Conservation (phyloP, 176 grass and related monocot genomes). For the maize (Zea mays) region Zm-B73-REFERENCE-NAM-5.0 NC_050105.1:140234001-140234500, state of each 20-base stretch:
- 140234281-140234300: slow-evolving; percentile 58
- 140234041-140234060: slow-evolving; percentile 26
- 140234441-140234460: slow-evolving; percentile 40
- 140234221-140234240: slow-evolving; percentile 95
- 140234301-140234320: slow-evolving; percentile 63
- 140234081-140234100: slow-evolving; percentile 7
- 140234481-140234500: slow-evolving; percentile 39
- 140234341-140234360: neutral
- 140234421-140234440: slow-evolving; percentile 40
- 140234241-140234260: slow-evolving; percentile 75
- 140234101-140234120: slow-evolving; percentile 58
- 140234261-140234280: slow-evolving; percentile 25
- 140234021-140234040: slow-evolving; percentile 30
- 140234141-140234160: slow-evolving; percentile 81
- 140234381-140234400: neutral
- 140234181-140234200: slow-evolving; percentile 70
- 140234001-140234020: neutral
- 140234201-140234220: slow-evolving; percentile 60
- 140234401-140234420: neutral
- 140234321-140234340: neutral
- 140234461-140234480: slow-evolving; percentile 48
- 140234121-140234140: slow-evolving; percentile 73
- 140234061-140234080: slow-evolving; percentile 30
- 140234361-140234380: neutral
- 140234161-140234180: slow-evolving; percentile 74